Evolutionary conservation across 257 asterid genomes (phyloP).

Genomic region (Ocimum tenuiflorum): DNA sequence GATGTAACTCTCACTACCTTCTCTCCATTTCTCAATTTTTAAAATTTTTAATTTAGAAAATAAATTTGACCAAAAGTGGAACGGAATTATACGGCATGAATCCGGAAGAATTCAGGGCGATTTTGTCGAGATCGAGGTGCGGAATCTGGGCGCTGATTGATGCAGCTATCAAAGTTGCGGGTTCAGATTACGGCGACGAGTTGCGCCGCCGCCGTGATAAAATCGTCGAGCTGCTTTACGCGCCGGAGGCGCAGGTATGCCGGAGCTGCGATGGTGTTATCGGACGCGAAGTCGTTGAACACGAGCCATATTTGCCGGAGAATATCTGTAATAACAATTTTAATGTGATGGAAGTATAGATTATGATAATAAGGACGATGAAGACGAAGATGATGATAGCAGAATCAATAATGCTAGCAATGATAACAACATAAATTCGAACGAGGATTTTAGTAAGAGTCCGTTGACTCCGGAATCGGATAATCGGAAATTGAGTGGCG

Average conservation of each 20-base stretch:
- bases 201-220: conserved; percentile 55
- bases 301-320: conserved; percentile 29
- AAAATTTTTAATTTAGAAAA: not conserved
- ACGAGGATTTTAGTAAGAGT: conserved; percentile 37
- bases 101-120: conserved; percentile 48
- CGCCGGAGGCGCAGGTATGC: conserved; percentile 35
- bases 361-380: not conserved
- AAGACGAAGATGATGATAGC: not conserved
- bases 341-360: conserved; percentile 14
- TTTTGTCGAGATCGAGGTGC: conserved; percentile 47
- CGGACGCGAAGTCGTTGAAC: conserved; percentile 16
- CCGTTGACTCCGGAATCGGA: conserved; percentile 67
- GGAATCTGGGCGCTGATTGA: conserved; percentile 67
- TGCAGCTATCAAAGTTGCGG: conserved; percentile 62
- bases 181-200: conserved; percentile 47
- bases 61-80: too few species aligned
- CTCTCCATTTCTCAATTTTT: not conserved
- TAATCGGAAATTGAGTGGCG: conserved; percentile 30
- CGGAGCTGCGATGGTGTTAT: conserved; percentile 37
- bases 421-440: not conserved
- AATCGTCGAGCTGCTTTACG: conserved; percentile 54
- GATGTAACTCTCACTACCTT: conserved; percentile 21
- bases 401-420: not conserved
- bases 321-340: not conserved
- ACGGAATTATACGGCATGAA: conserved; percentile 37